Conservation (phyloP, 2,329 filamentous ascomycete species). For the Kalmusia sp. region DNA sequence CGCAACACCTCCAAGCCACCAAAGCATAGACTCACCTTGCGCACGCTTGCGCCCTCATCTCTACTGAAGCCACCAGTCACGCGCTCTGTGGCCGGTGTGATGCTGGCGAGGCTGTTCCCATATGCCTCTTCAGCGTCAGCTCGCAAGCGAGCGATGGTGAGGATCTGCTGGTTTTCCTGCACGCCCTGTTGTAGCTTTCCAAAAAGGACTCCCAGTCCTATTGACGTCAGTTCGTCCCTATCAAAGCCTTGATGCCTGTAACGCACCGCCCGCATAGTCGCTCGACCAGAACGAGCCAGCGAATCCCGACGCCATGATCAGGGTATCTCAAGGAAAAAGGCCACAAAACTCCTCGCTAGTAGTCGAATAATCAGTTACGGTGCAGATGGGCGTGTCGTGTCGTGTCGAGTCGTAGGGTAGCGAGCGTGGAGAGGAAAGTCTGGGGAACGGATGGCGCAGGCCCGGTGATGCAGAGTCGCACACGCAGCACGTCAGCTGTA, state of each 20-base stretch:
- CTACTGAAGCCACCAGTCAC: constrained; percentile 82
- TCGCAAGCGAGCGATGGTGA: constrained; percentile 90
- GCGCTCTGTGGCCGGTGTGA: constrained; percentile 81
- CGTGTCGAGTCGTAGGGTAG: constrained; percentile 23
- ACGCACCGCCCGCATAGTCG: constrained; percentile 91
- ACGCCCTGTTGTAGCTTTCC: constrained; percentile 96
- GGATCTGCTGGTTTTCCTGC: constrained; percentile 90
- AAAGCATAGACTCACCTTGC: constrained; percentile 71
- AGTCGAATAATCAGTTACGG: constrained; percentile 11
- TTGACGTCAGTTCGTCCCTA: constrained; percentile 23
- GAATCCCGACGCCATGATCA: constrained; percentile 64
- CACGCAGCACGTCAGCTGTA: constrained; percentile 15
- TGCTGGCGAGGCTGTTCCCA: constrained; percentile 79
- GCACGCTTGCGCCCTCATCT: constrained; percentile 94
- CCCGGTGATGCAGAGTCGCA: constrained; percentile 14
- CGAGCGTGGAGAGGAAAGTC: constrained; percentile 36
- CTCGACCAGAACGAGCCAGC: constrained; percentile 97
- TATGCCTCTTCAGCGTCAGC: constrained; percentile 95
- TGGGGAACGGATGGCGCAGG: constrained; percentile 33
- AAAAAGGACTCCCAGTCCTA: constrained; percentile 88
- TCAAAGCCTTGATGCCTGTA: constrained; percentile 3
- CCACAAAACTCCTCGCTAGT: constrained; percentile 21
- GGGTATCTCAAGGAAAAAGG: constrained; percentile 25
- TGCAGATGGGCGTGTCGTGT: constrained; percentile 9
- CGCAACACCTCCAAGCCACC: background rate